Evolutionary conservation across 75 land plant genomes (phyloP).

Genomic region (Pseudotsuga menziesii): DNA sequence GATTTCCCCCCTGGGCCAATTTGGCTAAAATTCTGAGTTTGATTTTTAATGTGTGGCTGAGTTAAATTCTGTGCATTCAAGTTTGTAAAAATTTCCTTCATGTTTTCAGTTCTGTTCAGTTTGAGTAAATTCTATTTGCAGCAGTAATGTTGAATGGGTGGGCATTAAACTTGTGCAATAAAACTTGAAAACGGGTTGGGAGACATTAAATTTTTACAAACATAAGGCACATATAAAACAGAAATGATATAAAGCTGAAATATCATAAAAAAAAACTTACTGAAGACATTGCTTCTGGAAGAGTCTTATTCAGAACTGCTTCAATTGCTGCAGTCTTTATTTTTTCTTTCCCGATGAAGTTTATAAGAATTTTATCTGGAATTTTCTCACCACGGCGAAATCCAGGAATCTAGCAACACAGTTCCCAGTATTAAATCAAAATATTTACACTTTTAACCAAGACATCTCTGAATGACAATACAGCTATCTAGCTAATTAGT

Average conservation of each 20-base stretch:
- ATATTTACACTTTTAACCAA: neutral
- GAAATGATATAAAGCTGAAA: conserved; percentile 2
- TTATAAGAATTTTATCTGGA: conserved; percentile 75
- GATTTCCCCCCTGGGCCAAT: too few species aligned
- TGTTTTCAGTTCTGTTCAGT: too few species aligned
- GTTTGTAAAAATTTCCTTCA: too few species aligned
- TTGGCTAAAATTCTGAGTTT: too few species aligned
- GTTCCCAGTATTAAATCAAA: neutral
- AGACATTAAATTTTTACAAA: too few species aligned
- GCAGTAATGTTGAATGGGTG: too few species aligned
- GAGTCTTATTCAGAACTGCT: conserved; percentile 75
- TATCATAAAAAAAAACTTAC: conserved; percentile 35
- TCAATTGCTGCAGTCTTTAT: conserved; percentile 71
- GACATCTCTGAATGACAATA: too few species aligned
- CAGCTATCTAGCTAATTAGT: neutral
- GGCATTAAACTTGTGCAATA: too few species aligned
- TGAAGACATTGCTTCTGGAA: conserved; percentile 93
- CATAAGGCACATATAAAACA: neutral
- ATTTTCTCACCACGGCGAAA: conserved; percentile 87
- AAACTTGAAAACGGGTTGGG: too few species aligned
- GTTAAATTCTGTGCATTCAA: too few species aligned
- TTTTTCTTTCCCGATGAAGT: conserved; percentile 63
- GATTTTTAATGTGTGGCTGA: too few species aligned
- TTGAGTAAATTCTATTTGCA: too few species aligned
- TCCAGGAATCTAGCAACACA: conserved; percentile 69